Evolutionary conservation across 2,329 filamentous ascomycete genomes (phyloP), one percentile per base, ranked within the genome.

Genomic region (Penicillium thymicola): DNA sequence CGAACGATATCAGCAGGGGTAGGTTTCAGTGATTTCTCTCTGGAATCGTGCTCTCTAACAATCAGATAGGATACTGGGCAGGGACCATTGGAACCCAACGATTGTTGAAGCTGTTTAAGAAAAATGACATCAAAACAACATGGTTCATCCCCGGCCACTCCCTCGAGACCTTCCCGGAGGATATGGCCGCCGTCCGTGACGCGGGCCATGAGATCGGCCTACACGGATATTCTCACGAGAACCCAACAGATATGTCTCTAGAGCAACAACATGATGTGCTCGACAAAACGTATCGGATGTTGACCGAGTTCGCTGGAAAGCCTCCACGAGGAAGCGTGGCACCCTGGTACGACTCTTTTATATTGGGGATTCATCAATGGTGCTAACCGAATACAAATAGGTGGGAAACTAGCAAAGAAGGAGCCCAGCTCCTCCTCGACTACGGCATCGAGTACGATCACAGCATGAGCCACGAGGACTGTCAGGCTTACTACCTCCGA

Each of bases 221-320:
- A 9, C 88, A 91, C 59, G 88, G 87, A 5, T 91, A 91, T 72
- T 86, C 82, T 0, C 88, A 91, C 64, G 88, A 91, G 68, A 90
- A 91, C 65, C 87, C 88, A 0, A 80, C 30, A 6, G 30, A 32
- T 14, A 32, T 32, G 87, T 88, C 81, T 0, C 69, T 89, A 2
- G 87, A 92, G 67, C 89, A 92, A 73, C 89, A 92, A 71, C 82
- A 82, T 5, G 87, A 89, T 59, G 85, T 92, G 5, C 80, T 93
- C 16, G 88, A 90, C 67, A 90, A 92, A 74, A 89, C 88, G 3
- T 90, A 86, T 71, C 81, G 81, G n/a, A 79, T 91, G 75, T 78
- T 92, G 44, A 90, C 86, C 0, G 85, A 89, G 0, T 92, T 93
- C 69, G 82, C 82, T 51, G 85, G 88, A 6, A 91, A 91, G 72